Percentiles rank a stretch among this genome's conserved stretches.
phyloP scores from a whole-genome alignment of 495 filamentous ascomycete species.

The Xylaria curta region DNA sequence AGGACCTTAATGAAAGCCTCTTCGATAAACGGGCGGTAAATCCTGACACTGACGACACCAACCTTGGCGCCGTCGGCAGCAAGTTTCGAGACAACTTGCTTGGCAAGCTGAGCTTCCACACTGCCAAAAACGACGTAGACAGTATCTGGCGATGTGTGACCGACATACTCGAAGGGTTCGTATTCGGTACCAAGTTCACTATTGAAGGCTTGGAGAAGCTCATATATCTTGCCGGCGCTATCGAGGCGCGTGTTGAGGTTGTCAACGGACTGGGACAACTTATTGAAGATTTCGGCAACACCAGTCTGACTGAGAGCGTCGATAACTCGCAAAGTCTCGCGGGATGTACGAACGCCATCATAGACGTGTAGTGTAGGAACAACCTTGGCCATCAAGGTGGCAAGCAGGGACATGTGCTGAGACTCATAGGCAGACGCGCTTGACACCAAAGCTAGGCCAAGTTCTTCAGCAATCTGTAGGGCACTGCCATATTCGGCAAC shows the following conservation, averaged over 20 bases:
- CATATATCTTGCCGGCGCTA: constrained; percentile 72
- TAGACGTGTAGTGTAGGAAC: constrained; percentile 90
- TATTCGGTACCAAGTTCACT: constrained; percentile 93
- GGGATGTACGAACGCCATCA: constrained; percentile 84
- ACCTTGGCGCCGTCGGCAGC: constrained; percentile 73
- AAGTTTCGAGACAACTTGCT: constrained; percentile 78
- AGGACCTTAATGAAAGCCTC: constrained; percentile 85
- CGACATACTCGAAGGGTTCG: constrained; percentile 89
- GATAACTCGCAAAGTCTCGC: constrained; percentile 85
- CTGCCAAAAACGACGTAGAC: constrained; percentile 93
- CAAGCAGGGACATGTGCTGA: constrained; percentile 93
- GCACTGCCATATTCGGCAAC: constrained; percentile 87
- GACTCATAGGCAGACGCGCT: constrained; percentile 87
- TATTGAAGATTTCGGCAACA: constrained; percentile 72
- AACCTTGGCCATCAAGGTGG: constrained; percentile 79
- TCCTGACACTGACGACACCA: constrained; percentile 86
- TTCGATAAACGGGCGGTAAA: constrained; percentile 94
- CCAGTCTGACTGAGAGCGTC: constrained; percentile 79
- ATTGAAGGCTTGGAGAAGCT: constrained; percentile 83
- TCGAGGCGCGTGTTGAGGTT: constrained; percentile 74
- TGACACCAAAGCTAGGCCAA: constrained; percentile 84
- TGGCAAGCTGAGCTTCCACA: constrained; percentile 82
- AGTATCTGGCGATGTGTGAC: constrained; percentile 75
- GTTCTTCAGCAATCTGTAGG: constrained; percentile 84
- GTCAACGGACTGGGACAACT: constrained; percentile 64